Percentiles rank a stretch among this genome's conserved stretches.
Conservation (phyloP, 305 asterid species). For the Lippia alba region DNA sequence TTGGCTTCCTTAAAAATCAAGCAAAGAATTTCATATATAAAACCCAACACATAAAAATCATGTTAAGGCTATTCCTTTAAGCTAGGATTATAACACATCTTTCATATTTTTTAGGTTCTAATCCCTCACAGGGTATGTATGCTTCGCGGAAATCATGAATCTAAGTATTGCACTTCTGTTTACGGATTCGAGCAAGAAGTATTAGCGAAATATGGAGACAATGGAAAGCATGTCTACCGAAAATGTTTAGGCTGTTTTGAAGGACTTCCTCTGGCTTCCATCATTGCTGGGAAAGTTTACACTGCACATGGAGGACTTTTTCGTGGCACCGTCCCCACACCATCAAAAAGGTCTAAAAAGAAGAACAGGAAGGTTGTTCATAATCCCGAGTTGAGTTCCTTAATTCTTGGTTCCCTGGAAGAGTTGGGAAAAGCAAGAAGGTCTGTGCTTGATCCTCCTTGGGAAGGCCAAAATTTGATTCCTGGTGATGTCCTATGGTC, state of each 20-base stretch:
- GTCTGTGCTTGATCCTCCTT: constrained; percentile 96
- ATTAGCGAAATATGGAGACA: constrained; percentile 70
- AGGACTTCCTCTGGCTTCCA: constrained; percentile 95
- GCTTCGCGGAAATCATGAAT: constrained; percentile 96
- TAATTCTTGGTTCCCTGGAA: constrained; percentile 83
- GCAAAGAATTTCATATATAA: constrained; percentile 19
- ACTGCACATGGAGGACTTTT: constrained; percentile 98
- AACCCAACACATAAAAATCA: constrained; percentile 2
- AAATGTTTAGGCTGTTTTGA: constrained; percentile 96
- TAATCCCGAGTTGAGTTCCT: constrained; percentile 52
- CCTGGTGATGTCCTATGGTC: constrained; percentile 99
- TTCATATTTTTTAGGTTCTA: constrained; percentile 59
- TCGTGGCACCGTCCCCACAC: constrained; percentile 65
- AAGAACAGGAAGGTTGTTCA: constrained; percentile 69
- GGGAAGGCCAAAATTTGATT: constrained; percentile 92
- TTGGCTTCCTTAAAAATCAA: constrained; percentile 23
- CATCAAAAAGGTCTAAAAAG: constrained; percentile 83
- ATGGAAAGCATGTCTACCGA: constrained; percentile 86
- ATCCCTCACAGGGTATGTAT: constrained; percentile 83
- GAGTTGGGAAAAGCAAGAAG: constrained; percentile 91
- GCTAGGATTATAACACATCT: constrained; percentile 33
- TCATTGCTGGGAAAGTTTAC: constrained; percentile 78
- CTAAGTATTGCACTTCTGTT: constrained; percentile 94
- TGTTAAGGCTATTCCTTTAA: constrained; percentile 16
- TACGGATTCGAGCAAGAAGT: constrained; percentile 97